Base-by-base conservation (phyloP, 164 flowering plant genomes). In the Platanus orientalis region DNA sequence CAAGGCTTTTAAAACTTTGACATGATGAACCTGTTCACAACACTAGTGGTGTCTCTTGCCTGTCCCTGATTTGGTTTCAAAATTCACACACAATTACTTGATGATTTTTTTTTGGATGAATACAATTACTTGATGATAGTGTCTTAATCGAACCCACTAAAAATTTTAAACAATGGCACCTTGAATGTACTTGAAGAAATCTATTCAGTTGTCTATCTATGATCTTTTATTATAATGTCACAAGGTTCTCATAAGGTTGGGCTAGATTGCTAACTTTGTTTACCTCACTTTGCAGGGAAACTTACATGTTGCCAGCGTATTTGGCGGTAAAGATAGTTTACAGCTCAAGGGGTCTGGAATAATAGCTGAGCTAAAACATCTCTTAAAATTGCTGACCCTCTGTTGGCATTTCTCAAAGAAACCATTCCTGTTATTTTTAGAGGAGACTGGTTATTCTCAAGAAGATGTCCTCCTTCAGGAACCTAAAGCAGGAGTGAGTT, bases 341-440 rank as follows among this genome's bases (percentile, higher is more conserved):
- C 82, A 78, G 78, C 88, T 91, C 7, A 73, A 69, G 75, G 98
- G 97, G 62, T 54, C 81, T 56, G 92, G 84, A 69, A 79, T 91
- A 65, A 70, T 61, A 49, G 68, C 67, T 53, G 97, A 94, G 72
- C 90, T 94, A 47, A 88, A 70, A 77, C 76, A 81, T 73, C 85
- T 89, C 39, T 67, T 94, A 45, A 58, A 80, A 55, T 77, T 94
- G 78, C 74, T 94, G 78, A 89, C 90, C 1, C 84, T 87, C 61
- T 94, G 98, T 65, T 91, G 95, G 96, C 98, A 94, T 72, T 94
- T 94, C 71, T 94, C 98, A 12, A 94, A 94, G 61, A 94, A 94
- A 59, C 87, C 98, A 13, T 94, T 94, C 47, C 84, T 84, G 0
- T 49, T 84, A 48, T 94, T 94, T 79, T 71, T 94, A 54, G 81